phyloP scores from a whole-genome alignment of 1,139 yeast genomes.

The Hansenula lynferdii region DNA sequence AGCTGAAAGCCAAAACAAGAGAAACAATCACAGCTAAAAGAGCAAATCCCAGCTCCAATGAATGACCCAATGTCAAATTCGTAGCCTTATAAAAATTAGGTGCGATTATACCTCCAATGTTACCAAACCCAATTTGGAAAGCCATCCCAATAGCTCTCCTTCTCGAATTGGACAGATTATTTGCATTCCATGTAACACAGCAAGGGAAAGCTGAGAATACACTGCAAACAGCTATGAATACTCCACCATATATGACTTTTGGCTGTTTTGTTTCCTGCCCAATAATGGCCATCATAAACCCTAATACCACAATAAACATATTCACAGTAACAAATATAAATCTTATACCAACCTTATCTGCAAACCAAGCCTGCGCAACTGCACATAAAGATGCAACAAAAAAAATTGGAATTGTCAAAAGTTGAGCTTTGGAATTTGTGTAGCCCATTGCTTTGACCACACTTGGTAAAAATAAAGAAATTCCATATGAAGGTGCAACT shows the following conservation, averaged over 20 bases:
- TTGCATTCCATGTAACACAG: conserved; percentile 34
- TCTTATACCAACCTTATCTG: conserved; percentile 28
- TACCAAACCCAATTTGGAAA: conserved; percentile 36
- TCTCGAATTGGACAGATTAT: conserved; percentile 31
- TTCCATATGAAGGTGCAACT: conserved; percentile 8
- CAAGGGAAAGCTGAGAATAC: conserved; percentile 32
- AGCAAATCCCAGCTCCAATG: conserved; percentile 16
- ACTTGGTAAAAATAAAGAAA: conserved; percentile 4
- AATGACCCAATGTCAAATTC: conserved; percentile 14
- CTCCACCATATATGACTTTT: conserved; percentile 29
- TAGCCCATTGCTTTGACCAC: conserved; percentile 23
- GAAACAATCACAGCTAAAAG: conserved; percentile 14
- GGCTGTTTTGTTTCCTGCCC: conserved; percentile 16
- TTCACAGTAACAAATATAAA: conserved; percentile 30
- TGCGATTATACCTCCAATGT: conserved; percentile 35
- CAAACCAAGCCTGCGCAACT: conserved; percentile 25
- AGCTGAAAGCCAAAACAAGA: conserved; percentile 10
- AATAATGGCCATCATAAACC: conserved; percentile 28
- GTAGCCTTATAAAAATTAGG: conserved; percentile 23
- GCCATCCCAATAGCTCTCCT: conserved; percentile 38
- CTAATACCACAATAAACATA: conserved; percentile 26
- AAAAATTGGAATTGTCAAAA: conserved; percentile 32
- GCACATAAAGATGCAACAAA: conserved; percentile 28
- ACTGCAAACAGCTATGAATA: conserved; percentile 31
- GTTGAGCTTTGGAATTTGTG: conserved; percentile 25